Evolutionary conservation across 2,329 filamentous ascomycete species (phyloP).

Genomic region (Fusarium praegraminearum): DNA sequence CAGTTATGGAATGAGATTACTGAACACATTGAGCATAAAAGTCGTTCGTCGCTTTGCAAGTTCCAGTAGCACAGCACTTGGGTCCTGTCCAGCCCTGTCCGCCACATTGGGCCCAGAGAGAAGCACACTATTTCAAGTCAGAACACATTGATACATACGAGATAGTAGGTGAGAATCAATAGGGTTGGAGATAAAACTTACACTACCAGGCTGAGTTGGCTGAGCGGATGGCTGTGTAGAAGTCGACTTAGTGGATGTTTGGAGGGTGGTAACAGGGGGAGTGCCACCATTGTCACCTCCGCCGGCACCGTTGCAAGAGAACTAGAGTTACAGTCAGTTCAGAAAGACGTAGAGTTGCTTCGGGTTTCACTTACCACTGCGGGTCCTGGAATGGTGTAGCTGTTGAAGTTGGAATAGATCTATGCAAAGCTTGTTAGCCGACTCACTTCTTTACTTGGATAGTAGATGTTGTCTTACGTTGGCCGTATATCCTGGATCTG

Average conservation of each 20-base stretch:
- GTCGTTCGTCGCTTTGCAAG: conserved; percentile 5
- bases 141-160: fast-evolving
- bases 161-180: fast-evolving
- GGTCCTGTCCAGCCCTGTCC: conserved; percentile 3
- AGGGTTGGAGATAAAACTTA: fast-evolving
- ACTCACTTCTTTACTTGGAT: fast-evolving
- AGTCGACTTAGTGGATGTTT: conserved; percentile 1
- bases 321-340: neutral
- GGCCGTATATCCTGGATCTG: conserved; percentile 11
- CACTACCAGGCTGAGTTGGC: conserved; percentile 3
- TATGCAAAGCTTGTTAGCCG: fast-evolving
- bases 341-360: fast-evolving
- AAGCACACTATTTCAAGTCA: neutral
- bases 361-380: neutral
- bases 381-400: conserved; percentile 9
- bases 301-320: conserved; percentile 13
- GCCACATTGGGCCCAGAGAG: conserved; percentile 9
- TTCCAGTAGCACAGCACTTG: conserved; percentile 23
- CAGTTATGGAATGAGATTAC: fast-evolving
- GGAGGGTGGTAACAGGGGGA: neutral
- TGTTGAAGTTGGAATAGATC: conserved; percentile 26
- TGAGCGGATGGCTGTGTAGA: conserved; percentile 8
- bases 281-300: conserved; percentile 1
- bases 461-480: neutral
- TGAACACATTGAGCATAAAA: conserved; percentile 17